Evolutionary conservation across 2,329 filamentous ascomycete species (phyloP), one percentile per base, ranked within the genome.

Genomic region (Venturia pyrina): DNA sequence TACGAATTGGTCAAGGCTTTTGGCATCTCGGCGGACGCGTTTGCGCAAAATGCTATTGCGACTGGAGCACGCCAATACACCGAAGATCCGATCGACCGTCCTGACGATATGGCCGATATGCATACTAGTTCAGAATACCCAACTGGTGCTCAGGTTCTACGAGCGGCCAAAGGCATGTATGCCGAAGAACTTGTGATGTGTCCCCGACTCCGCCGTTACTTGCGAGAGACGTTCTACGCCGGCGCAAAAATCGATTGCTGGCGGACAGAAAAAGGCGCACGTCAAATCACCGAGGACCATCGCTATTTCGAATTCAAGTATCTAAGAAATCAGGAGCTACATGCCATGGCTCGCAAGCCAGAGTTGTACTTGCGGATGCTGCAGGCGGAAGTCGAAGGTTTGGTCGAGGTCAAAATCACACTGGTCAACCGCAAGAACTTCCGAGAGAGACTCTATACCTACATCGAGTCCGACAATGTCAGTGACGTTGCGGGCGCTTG

Each of bases 261-360:
- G 68, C 87, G 95, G 65, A 99, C 95, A 0, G 93, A 98, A 67
- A 99, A 98, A 77, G 95, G 95, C 37, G 80, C 97, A 64, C 89
- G 90, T 66, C 90, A 91, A 73, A 98, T 99, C 70, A 93, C 96
- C 71, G 93, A 98, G 68, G 87, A 95, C 32, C 93, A 98, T 72
- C 91, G 92, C 0, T 98, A 96, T 76, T 98, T 98, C 74, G 95
- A 98, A 76, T 91, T 99, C 80, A 96, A 99, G 77, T 99, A 99
- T 71, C 82, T 99, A 24, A 87, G 91, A 69, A 92, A 95, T 71
- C 93, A 97, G 76, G 90, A 90, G 8, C 89, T 97, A 68, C 81
- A 82, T 53, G 89, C 95, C 70, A 85, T 98, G 67, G 89, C 91
- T 2, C 86, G 87, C 64, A 87, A 90, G 64, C 95, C 95, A 1